Evolutionary conservation across 805 yeast genomes (phyloP).

Genomic region (Crinitomyces ghanaensis): DNA sequence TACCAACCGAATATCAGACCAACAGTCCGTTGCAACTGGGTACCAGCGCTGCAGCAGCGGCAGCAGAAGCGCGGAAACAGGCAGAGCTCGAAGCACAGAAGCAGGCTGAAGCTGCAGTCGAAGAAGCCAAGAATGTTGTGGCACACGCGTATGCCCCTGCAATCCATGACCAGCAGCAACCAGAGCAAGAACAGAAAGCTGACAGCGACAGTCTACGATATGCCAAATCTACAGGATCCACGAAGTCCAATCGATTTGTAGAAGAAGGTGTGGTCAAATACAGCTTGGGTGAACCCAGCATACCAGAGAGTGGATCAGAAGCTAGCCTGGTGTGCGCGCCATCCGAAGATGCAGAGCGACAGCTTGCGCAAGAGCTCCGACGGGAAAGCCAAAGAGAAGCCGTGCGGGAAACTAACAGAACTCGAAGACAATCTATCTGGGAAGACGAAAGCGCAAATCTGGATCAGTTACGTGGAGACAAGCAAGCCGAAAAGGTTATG

Average conservation of each 20-base stretch:
- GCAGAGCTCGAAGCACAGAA: constrained; percentile 4
- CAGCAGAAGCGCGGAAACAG: constrained; percentile 2
- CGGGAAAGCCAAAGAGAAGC: too few species aligned
- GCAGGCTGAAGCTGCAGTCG: constrained; percentile 1
- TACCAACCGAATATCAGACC: neutral
- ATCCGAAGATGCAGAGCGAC: too few species aligned
- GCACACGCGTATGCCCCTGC: neutral
- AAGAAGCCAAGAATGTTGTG: neutral
- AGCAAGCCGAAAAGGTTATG: neutral
- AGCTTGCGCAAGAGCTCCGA: too few species aligned
- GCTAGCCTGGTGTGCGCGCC: too few species aligned
- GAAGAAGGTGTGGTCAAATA: constrained; percentile 14
- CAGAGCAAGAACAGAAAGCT: constrained; percentile 3
- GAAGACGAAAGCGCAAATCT: too few species aligned
- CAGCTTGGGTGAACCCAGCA: too few species aligned
- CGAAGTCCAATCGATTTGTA: constrained; percentile 8
- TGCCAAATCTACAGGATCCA: constrained; percentile 8
- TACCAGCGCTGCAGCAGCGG: constrained; percentile 3
- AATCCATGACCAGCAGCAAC: neutral
- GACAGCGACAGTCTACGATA: too few species aligned
- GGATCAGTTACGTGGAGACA: neutral
- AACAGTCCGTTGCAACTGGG: constrained; percentile 8
- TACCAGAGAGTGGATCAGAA: too few species aligned
- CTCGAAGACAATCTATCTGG: too few species aligned
- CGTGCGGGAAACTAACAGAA: too few species aligned